Conservation (phyloP, 371 early-diverging fungal genomes). For the Massospora cicadina region DNA sequence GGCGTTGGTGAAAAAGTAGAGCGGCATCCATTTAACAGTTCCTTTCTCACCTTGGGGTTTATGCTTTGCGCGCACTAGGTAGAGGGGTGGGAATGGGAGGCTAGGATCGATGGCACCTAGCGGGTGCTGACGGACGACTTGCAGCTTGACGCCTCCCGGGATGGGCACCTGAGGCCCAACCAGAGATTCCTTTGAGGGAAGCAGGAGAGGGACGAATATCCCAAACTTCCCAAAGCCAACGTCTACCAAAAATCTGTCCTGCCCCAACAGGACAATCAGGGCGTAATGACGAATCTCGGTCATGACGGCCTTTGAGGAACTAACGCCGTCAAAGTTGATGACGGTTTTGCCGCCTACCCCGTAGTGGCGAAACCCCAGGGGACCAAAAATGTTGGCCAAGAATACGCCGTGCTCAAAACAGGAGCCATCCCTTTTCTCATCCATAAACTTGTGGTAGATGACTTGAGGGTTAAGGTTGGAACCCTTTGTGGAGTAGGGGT, state of each 20-base stretch:
- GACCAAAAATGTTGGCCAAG: background rate
- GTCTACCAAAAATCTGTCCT: background rate
- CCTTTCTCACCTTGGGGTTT: background rate
- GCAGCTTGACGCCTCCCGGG: background rate
- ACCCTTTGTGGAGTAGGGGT: background rate
- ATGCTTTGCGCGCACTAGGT: background rate
- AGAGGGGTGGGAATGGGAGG: constrained; percentile 3
- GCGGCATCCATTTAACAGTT: background rate
- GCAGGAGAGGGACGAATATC: background rate
- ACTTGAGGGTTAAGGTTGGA: background rate
- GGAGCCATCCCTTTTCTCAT: constrained; percentile 7
- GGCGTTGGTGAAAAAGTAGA: background rate
- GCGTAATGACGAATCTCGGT: background rate
- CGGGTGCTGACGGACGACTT: background rate
- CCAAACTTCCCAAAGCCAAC: background rate
- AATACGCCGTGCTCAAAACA: constrained; percentile 3
- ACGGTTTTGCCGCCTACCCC: background rate
- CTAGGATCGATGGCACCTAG: background rate
- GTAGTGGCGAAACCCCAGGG: background rate
- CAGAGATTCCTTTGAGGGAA: background rate
- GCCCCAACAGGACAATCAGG: background rate
- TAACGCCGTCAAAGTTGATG: background rate
- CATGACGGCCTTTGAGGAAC: background rate
- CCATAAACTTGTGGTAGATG: constrained; percentile 3
- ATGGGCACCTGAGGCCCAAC: background rate